Percentiles rank a stretch among this genome's conserved stretches.
These are phyloP conservation scores for Quercus dentata DNA, from an alignment of 306 rosid species.

Conservation along the genomic window DNA sequence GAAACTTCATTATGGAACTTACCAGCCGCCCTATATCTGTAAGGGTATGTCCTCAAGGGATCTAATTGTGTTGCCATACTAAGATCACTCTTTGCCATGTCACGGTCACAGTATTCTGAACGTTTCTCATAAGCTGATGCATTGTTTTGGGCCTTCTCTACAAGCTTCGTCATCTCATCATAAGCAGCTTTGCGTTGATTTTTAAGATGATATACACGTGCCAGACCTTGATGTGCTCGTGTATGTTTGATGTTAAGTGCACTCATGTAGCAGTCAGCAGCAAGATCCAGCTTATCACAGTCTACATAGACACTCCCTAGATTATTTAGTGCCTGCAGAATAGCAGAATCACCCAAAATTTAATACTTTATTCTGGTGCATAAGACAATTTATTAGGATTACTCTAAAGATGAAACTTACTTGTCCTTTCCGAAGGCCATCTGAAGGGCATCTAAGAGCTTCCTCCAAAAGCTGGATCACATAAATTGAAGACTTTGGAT, in stretches of 20 bases:
- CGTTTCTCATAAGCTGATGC: slow-evolving; percentile 96
- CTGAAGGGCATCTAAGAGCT: slow-evolving; percentile 93
- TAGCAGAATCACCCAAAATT: slow-evolving; percentile 11
- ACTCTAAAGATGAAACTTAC: slow-evolving; percentile 35
- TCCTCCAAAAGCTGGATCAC: slow-evolving; percentile 79
- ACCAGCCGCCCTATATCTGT: slow-evolving; percentile 98
- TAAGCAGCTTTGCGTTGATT: slow-evolving; percentile 78
- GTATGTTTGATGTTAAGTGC: slow-evolving; percentile 92
- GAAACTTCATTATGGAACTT: slow-evolving; percentile 15
- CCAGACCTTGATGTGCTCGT: slow-evolving; percentile 92
- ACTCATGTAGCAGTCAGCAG: slow-evolving; percentile 86
- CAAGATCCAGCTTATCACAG: slow-evolving; percentile 80
- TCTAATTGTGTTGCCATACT: slow-evolving; percentile 72
- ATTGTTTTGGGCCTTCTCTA: slow-evolving; percentile 76
- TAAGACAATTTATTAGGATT: slow-evolving; percentile 13
- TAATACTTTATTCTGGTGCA: slow-evolving; percentile 16
- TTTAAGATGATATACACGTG: slow-evolving; percentile 84
- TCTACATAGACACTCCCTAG: slow-evolving; percentile 87
- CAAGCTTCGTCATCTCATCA: slow-evolving; percentile 92
- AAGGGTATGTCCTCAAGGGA: slow-evolving; percentile 88
- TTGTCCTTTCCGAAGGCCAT: slow-evolving; percentile 93
- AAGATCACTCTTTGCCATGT: slow-evolving; percentile 92
- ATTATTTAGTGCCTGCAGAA: slow-evolving; percentile 77
- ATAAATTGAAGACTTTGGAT: slow-evolving; percentile 55
- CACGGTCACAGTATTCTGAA: slow-evolving; percentile 91